Conservation (phyloP, 768 basidiomycete species). For the Baorangia bicolor region DNA sequence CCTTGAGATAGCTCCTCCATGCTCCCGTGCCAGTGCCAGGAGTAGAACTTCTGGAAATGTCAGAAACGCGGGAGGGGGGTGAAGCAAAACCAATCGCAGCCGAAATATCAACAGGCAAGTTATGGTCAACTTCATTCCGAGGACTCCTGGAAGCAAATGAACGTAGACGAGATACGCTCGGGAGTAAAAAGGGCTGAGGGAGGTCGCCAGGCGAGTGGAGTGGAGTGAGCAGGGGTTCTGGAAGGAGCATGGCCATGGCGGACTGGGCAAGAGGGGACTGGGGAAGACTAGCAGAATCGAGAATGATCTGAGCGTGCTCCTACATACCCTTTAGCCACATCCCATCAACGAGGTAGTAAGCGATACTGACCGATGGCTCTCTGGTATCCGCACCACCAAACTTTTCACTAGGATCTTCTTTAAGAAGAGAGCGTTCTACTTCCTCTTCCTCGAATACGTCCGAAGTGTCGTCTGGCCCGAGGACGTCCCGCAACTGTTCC, state of each 20-base stretch:
- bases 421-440: conserved; percentile 45
- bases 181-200: conserved; percentile 63
- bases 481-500: conserved; percentile 68
- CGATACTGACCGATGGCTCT: conserved; percentile 33
- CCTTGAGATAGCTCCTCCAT: conserved; percentile 17
- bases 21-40: conserved; percentile 35
- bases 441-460: conserved; percentile 47
- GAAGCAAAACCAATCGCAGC: conserved; percentile 47
- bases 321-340: conserved; percentile 26
- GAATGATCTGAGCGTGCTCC: conserved; percentile 37
- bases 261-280: conserved; percentile 36
- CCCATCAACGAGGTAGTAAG: conserved; percentile 14
- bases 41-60: conserved; percentile 69
- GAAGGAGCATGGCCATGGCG: conserved; percentile 38
- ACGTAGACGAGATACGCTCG: conserved; percentile 76
- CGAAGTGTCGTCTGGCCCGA: conserved; percentile 61
- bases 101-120: conserved; percentile 44
- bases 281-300: conserved; percentile 40
- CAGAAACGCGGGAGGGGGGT: conserved; percentile 63
- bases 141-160: conserved; percentile 56
- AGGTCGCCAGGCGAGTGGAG: background rate
- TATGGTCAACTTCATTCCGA: conserved; percentile 42
- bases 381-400: conserved; percentile 22
- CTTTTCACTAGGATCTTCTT: conserved; percentile 38
- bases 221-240: conserved; percentile 11